Evolutionary conservation across 1,139 yeast genomes (phyloP).

Genomic region (Scheffersomyces illinoinensis): DNA sequence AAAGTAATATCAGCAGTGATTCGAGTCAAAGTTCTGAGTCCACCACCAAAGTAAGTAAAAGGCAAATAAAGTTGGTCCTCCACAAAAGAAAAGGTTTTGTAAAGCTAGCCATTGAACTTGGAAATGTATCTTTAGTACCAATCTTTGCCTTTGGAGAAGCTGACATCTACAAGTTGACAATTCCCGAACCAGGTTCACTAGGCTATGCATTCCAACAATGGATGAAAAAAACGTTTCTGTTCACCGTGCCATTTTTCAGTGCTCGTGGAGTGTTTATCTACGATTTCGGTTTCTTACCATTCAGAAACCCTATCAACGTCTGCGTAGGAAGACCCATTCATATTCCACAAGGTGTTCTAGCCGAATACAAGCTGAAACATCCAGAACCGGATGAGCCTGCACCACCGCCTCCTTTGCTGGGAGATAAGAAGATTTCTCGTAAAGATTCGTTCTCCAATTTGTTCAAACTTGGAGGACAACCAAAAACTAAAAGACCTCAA

Average conservation of each 20-base stretch:
- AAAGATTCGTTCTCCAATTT: slow-evolving; percentile 24
- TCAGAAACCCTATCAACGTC: slow-evolving; percentile 74
- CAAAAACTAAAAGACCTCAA: slow-evolving; percentile 15
- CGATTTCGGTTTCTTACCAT: slow-evolving; percentile 90
- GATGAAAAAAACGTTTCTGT: slow-evolving; percentile 71
- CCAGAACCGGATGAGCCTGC: slow-evolving; percentile 21
- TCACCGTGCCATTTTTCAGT: slow-evolving; percentile 87
- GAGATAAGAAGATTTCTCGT: slow-evolving; percentile 3
- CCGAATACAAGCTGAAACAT: slow-evolving; percentile 30
- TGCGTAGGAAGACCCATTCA: slow-evolving; percentile 82
- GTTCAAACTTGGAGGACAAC: slow-evolving; percentile 17
- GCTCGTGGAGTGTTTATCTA: slow-evolving; percentile 93
- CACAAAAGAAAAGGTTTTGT: slow-evolving; percentile 86
- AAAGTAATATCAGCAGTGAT: neutral
- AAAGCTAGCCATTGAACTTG: slow-evolving; percentile 78
- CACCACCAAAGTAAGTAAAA: slow-evolving; percentile 2
- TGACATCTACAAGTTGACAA: slow-evolving; percentile 65
- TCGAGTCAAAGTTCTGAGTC: neutral
- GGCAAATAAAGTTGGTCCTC: slow-evolving; percentile 55
- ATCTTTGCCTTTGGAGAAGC: slow-evolving; percentile 93
- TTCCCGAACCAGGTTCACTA: slow-evolving; percentile 54
- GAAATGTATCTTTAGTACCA: slow-evolving; percentile 81
- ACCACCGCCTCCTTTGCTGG: neutral
- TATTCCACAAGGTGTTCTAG: slow-evolving; percentile 51
- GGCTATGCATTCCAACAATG: slow-evolving; percentile 62